A percentile compares a stretch with the other conserved stretches of the same genome.
Evolutionary conservation across 495 filamentous ascomycete genomes (phyloP).

Genomic region (Penicillium maclennaniae): DNA sequence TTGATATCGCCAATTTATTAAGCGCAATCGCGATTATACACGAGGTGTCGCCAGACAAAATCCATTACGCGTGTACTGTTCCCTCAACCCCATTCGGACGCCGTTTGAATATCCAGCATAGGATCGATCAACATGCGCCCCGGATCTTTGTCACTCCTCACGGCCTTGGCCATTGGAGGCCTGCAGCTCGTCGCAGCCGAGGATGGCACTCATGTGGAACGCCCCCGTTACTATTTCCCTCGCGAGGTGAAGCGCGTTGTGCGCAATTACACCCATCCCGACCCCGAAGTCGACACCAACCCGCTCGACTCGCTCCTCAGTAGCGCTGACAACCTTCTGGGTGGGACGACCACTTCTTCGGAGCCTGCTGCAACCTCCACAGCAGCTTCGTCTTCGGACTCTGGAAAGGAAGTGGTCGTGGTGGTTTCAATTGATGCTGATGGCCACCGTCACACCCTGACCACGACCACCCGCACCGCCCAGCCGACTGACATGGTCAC

Average conservation of each 20-base stretch:
- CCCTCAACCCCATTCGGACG: conserved; percentile 7
- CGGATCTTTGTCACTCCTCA: conserved; percentile 26
- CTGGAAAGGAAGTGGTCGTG: conserved; percentile 20
- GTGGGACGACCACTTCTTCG: background rate
- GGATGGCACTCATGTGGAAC: conserved; percentile 23
- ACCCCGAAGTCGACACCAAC: conserved; percentile 1
- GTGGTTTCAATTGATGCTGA: conserved; percentile 19
- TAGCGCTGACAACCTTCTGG: background rate
- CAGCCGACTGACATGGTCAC: conserved; percentile 12
- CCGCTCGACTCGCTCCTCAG: conserved; percentile 2
- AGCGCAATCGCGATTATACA: background rate
- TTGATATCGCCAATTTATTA: conserved; percentile 1
- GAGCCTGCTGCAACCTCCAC: background rate
- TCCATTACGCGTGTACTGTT: conserved; percentile 21
- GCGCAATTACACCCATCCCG: conserved; percentile 19
- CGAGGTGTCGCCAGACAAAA: conserved; percentile 26
- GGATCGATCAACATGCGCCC: conserved; percentile 29
- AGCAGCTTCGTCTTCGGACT: background rate
- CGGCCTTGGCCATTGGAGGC: conserved; percentile 34
- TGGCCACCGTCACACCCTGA: conserved; percentile 13
- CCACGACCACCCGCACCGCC: conserved; percentile 21
- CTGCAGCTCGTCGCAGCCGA: conserved; percentile 33
- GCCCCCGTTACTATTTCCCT: conserved; percentile 46
- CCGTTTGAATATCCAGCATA: conserved; percentile 1
- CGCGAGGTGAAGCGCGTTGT: conserved; percentile 44